A percentile compares a stretch with the other conserved stretches of the same genome.
Evolutionary conservation across 306 rosid species (phyloP).

Genomic region (Leucaena leucocephala): DNA sequence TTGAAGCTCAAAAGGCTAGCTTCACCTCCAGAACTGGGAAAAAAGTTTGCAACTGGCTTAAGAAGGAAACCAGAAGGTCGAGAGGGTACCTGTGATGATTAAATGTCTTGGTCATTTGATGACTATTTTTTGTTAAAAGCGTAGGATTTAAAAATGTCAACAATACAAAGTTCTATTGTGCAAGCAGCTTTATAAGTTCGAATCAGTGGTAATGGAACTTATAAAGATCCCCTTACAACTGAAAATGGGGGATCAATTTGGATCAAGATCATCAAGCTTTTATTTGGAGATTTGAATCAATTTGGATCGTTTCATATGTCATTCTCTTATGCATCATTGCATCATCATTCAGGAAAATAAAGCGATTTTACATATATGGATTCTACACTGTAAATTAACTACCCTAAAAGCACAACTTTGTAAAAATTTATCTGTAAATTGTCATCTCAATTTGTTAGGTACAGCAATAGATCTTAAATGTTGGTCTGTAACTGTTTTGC

Average conservation of each 20-base stretch:
- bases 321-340: neutral
- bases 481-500: neutral
- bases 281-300: neutral
- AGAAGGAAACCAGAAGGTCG: constrained; percentile 87
- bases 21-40: constrained; percentile 75
- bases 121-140: constrained; percentile 28
- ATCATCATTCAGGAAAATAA: neutral
- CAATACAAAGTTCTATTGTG: neutral
- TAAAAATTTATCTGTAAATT: neutral
- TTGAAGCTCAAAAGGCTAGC: constrained; percentile 88
- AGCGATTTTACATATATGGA: neutral
- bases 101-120: constrained; percentile 31
- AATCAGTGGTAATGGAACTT: constrained; percentile 14
- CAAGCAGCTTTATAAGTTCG: constrained; percentile 3
- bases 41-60: constrained; percentile 81
- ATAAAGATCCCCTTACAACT: neutral
- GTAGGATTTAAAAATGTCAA: constrained; percentile 18
- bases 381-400: neutral
- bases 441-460: neutral
- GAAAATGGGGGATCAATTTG: constrained; percentile 8
- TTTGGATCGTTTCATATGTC: neutral
- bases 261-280: neutral
- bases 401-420: neutral
- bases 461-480: neutral
- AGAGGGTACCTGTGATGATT: constrained; percentile 75